Evolutionary conservation across 768 basidiomycete genomes (phyloP).

Genomic region (Russula virescens): DNA sequence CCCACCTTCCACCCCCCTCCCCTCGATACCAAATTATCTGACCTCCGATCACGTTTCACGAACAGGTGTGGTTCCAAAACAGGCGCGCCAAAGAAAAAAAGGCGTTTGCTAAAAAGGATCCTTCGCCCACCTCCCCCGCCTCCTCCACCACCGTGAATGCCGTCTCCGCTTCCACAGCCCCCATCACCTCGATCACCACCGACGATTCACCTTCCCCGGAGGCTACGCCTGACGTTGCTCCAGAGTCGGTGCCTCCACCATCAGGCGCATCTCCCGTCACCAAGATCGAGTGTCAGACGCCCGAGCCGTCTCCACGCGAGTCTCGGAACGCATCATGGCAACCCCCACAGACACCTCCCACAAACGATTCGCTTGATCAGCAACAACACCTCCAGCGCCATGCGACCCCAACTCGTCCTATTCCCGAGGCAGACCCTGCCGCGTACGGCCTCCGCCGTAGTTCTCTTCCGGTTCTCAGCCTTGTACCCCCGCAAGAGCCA

Average conservation of each 20-base stretch:
- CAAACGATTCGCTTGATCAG: slow-evolving; percentile 6
- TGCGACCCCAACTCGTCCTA: slow-evolving; percentile 4
- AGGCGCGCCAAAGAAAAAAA: slow-evolving; percentile 83
- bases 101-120: slow-evolving; percentile 12
- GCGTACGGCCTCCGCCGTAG: slow-evolving; percentile 19
- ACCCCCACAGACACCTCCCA: slow-evolving; percentile 5
- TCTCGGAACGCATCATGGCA: slow-evolving; percentile 14
- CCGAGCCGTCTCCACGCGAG: slow-evolving; percentile 17
- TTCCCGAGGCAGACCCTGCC: slow-evolving; percentile 3
- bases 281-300: slow-evolving; percentile 20
- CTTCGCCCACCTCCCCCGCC: slow-evolving; percentile 1
- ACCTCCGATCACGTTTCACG: background rate
- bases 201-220: slow-evolving; percentile 3
- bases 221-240: background rate
- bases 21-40: background rate
- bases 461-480: slow-evolving; percentile 20
- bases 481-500: slow-evolving; percentile 17
- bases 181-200: background rate
- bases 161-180: background rate
- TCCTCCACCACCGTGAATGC: background rate
- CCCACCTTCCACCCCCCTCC: slow-evolving; percentile 17
- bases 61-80: slow-evolving; percentile 88
- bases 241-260: background rate
- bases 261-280: slow-evolving; percentile 17
- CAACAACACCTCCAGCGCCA: slow-evolving; percentile 3